phyloP scores from a whole-genome alignment of 768 basidiomycete genomes.

The Suillus variegatus region DNA sequence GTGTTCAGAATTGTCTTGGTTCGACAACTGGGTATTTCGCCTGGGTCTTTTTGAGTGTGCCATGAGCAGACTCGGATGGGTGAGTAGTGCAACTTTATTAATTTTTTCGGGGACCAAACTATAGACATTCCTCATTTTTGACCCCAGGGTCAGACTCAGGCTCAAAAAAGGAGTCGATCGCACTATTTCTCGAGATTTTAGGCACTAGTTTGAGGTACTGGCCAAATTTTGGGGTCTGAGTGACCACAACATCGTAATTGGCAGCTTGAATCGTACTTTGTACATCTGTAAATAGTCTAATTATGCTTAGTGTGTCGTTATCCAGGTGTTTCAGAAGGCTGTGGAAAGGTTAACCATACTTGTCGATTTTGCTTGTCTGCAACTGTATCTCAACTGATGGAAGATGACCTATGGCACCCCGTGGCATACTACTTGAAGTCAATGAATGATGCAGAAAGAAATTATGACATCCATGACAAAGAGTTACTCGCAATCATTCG shows the following conservation, averaged over 20 bases:
- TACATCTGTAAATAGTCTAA: neutral
- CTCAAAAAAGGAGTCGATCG: neutral
- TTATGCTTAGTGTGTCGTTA: neutral
- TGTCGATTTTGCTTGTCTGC: neutral
- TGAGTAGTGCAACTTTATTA: neutral
- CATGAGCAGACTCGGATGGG: neutral
- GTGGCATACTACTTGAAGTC: too few relatives aligned
- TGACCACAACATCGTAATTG: neutral
- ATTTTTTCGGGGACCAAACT: neutral
- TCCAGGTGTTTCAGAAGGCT: neutral
- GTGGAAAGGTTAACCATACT: neutral
- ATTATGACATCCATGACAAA: too few relatives aligned
- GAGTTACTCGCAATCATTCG: too few relatives aligned
- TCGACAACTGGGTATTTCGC: neutral
- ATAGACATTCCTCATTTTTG: neutral
- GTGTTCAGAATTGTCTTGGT: neutral
- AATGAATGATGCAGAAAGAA: too few relatives aligned
- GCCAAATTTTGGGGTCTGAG: slow-evolving; percentile 4
- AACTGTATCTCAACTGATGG: neutral
- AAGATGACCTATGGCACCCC: too few relatives aligned
- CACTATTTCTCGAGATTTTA: slow-evolving; percentile 3
- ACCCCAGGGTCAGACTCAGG: neutral
- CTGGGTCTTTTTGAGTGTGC: neutral
- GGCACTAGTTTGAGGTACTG: neutral
- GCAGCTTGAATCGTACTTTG: neutral